Evolutionary conservation across 768 basidiomycete species (phyloP).

Genomic region (Boletus bicolor): DNA sequence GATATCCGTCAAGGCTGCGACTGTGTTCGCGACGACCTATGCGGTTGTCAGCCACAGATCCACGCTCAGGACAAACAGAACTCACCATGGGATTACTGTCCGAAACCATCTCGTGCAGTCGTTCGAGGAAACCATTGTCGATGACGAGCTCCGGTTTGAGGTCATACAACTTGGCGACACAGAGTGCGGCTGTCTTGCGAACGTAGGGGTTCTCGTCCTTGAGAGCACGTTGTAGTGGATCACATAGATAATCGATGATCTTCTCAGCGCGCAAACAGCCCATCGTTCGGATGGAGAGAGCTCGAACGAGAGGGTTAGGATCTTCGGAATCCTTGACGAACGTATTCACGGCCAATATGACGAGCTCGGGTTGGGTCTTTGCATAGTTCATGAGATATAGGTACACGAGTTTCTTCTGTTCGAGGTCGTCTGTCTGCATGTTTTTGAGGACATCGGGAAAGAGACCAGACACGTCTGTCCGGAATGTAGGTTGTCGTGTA

Average conservation of each 20-base stretch:
- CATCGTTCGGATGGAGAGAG: conserved; percentile 97
- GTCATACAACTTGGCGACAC: conserved; percentile 97
- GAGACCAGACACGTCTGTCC: conserved; percentile 80
- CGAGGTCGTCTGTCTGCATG: conserved; percentile 99
- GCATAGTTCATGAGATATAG: conserved; percentile 99
- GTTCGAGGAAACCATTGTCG: conserved; percentile 90
- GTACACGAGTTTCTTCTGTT: conserved; percentile 99
- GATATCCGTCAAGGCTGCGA: conserved; percentile 90
- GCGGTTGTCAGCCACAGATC: not conserved
- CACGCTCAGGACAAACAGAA: not conserved
- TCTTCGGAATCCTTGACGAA: conserved; percentile 98
- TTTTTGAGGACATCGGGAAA: conserved; percentile 99
- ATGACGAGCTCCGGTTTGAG: conserved; percentile 93
- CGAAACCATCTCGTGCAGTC: conserved; percentile 86
- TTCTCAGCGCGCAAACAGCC: conserved; percentile 95
- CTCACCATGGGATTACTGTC: conserved; percentile 96
- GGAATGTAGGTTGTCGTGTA: conserved; percentile 4
- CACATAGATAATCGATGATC: conserved; percentile 98
- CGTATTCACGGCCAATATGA: conserved; percentile 98
- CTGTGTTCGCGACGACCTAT: conserved; percentile 96
- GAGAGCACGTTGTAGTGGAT: conserved; percentile 88
- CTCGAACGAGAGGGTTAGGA: conserved; percentile 93
- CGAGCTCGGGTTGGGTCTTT: conserved; percentile 97
- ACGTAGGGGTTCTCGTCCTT: conserved; percentile 98
- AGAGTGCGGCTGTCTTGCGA: conserved; percentile 94